These are phyloP conservation scores for Arachis monticola DNA, from an alignment of 331 rosid species.

Conservation along the genomic window DNA sequence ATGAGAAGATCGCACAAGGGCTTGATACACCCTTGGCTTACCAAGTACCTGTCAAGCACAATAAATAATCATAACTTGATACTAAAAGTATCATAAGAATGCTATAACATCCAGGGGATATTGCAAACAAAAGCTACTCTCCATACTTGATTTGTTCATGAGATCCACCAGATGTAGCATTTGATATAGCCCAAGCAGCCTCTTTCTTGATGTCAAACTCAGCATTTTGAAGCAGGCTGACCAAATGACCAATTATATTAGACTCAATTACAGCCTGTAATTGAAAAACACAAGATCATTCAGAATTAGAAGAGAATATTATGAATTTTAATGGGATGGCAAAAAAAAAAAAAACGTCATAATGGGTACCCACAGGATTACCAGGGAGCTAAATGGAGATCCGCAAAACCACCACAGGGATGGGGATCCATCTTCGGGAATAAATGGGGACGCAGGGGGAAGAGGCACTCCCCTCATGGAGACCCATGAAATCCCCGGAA, in stretches of 20 bases:
- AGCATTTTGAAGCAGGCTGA: conserved; percentile 79
- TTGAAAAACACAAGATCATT: too few species aligned
- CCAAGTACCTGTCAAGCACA: conserved; percentile 58
- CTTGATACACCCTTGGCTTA: conserved; percentile 79
- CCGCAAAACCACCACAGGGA: too few species aligned
- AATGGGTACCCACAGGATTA: too few species aligned
- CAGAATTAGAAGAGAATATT: too few species aligned
- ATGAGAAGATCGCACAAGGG: conserved; percentile 85
- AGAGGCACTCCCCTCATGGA: too few species aligned
- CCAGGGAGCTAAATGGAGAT: too few species aligned
- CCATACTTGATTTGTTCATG: conserved; percentile 84
- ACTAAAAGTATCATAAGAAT: not conserved
- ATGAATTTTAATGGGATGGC: too few species aligned
- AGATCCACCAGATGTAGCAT: conserved; percentile 95
- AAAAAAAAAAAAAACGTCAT: too few species aligned
- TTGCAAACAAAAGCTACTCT: not conserved
- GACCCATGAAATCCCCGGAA: too few species aligned
- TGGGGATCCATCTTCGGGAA: too few species aligned
- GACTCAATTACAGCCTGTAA: conserved; percentile 72
- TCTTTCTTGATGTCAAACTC: conserved; percentile 97
- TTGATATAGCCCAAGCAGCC: conserved; percentile 97
- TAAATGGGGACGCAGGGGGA: too few species aligned
- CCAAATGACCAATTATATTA: conserved; percentile 65
- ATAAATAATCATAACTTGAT: not conserved
- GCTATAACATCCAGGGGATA: too few species aligned